These are phyloP conservation scores for Deuterostichococcus epilithicus DNA, from an alignment of 139 green algal species.

Conservation along the genomic window DNA sequence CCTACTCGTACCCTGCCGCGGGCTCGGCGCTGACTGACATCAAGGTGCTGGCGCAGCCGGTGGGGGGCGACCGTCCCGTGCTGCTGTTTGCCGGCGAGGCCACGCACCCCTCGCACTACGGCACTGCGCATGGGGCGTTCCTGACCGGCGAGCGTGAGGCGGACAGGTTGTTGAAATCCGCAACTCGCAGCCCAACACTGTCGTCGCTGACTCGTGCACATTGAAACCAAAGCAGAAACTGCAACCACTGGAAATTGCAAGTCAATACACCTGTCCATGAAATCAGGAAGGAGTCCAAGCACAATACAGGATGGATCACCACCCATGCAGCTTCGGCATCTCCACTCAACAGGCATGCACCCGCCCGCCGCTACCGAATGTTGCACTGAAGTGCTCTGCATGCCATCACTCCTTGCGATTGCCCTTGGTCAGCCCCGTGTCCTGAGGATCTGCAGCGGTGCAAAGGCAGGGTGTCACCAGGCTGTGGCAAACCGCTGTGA, in stretches of 20 bases:
- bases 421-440: not conserved
- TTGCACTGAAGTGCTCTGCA: no score
- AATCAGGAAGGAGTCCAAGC: no score
- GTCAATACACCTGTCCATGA: no score
- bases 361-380: no score
- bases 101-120: slow-evolving; percentile 5
- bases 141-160: slow-evolving; percentile 10
- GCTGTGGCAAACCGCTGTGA: not conserved
- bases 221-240: no score
- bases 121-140: slow-evolving; percentile 16
- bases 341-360: no score
- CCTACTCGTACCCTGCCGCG: slow-evolving; percentile 15
- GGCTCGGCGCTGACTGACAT: not conserved
- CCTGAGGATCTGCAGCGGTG: slow-evolving; percentile 2
- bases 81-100: slow-evolving; percentile 26
- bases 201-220: no score
- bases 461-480: not conserved
- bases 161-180: not conserved
- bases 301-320: no score
- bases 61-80: not conserved
- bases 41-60: not conserved
- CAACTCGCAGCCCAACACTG: no score
- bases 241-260: no score
- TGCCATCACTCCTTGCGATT: not conserved
- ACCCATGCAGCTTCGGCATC: no score